Base-by-base conservation (phyloP, 140 eudicot genomes). In the Oenanthe javanica region DNA sequence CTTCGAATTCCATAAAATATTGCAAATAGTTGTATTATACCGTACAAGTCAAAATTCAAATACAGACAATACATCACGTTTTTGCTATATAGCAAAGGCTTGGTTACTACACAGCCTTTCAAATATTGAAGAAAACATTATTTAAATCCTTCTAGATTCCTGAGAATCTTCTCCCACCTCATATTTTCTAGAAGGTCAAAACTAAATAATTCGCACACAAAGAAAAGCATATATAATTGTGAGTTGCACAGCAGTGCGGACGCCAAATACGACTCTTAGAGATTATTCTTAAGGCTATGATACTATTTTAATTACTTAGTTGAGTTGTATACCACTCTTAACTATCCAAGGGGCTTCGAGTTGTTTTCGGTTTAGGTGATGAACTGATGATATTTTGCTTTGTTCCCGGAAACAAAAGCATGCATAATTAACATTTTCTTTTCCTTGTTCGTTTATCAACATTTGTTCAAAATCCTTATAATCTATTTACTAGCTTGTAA, bases 21-120 rank as follows among this genome's bases (percentile, higher is more conserved):
- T 15, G 6, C 12, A 0, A 2, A 42, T 6, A 74, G 59, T 4
- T 15, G 78, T 10, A 43, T 1, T 43, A 43, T 43, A 3, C 6
- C 6, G n/a, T 4, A 21, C 12, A 74, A 46, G 78, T 75, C 78
- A 75, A 48, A 3, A 11, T 75, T 75, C 78, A 75, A 75, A 75
- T 23, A 27, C 78, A 12, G 42, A 75, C 9, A 75, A 23, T 46
- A 48, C 4, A 23, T 31, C 78, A 75, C 78, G 59, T 75, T n/a
- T 75, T 75, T 11, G 42, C 57, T 1, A 11, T 23, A 2, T 9
- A 74, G n/a, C 6, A 47, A 48, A 50, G 14, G 23, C 78, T 42
- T 23, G 10, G 3, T 63, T 31, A 63, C 16, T 36, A 23, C 23
- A 38, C 0, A 63, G 16, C 25, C 52, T 48, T 4, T 18, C 46